A percentile compares a stretch with the other conserved stretches of the same genome.
Conservation (phyloP, 2,329 filamentous ascomycete genomes). For the Pseudogymnoascus sp. region DNA sequence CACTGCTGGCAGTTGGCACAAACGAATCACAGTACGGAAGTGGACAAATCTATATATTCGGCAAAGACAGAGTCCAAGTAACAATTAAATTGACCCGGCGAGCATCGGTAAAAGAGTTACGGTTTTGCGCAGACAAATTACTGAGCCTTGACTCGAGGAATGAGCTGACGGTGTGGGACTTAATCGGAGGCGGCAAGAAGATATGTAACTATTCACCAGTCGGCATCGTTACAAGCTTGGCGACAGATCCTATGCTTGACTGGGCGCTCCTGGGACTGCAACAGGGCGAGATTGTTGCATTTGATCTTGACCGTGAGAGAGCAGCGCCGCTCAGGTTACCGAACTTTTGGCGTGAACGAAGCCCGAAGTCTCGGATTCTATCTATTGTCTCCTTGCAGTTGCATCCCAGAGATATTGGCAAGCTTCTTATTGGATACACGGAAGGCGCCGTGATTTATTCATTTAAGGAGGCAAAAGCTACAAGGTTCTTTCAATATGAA, state of each 20-base stretch:
- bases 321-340: slow-evolving; percentile 73
- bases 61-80: slow-evolving; percentile 70
- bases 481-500: slow-evolving; percentile 75
- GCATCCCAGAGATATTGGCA: slow-evolving; percentile 87
- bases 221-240: slow-evolving; percentile 63
- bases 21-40: slow-evolving; percentile 77
- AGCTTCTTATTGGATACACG: slow-evolving; percentile 81
- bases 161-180: slow-evolving; percentile 75
- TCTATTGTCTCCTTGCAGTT: slow-evolving; percentile 71
- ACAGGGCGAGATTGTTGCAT: slow-evolving; percentile 81
- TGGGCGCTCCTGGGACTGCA: slow-evolving; percentile 83
- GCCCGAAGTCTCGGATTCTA: slow-evolving; percentile 55
- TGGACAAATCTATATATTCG: slow-evolving; percentile 84
- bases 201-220: slow-evolving; percentile 66
- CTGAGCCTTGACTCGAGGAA: slow-evolving; percentile 79
- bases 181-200: slow-evolving; percentile 55
- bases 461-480: slow-evolving; percentile 79
- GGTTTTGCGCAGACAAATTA: slow-evolving; percentile 81
- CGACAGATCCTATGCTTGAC: slow-evolving; percentile 84
- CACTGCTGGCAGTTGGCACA: slow-evolving; percentile 84
- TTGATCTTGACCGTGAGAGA: slow-evolving; percentile 76
- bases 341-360: slow-evolving; percentile 74
- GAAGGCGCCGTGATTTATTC: slow-evolving; percentile 85
- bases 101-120: slow-evolving; percentile 66
- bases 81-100: slow-evolving; percentile 62